A percentile compares a stretch with the other conserved stretches of the same genome.
phyloP scores from a whole-genome alignment of 108 stramenopile species.

The Stephanodiscus minutulus region DNA sequence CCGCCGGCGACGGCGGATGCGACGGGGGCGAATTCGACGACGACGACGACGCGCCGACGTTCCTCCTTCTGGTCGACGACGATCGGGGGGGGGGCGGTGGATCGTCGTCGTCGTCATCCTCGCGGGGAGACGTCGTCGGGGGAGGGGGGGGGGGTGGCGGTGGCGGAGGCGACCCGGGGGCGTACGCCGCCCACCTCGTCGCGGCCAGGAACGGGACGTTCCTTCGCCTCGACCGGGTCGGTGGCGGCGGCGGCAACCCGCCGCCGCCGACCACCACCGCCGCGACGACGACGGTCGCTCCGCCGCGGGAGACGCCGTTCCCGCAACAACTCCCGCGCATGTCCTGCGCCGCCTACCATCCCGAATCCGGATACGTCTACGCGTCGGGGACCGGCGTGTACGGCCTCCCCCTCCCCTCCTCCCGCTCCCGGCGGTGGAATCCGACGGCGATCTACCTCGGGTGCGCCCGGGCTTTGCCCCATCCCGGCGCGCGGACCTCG shows the following conservation, averaged over 20 bases:
- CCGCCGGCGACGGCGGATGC: constrained; percentile 15
- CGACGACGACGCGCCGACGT: constrained; percentile 44
- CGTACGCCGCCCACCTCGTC: constrained; percentile 64
- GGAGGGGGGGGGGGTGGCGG: neutral
- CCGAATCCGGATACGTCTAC: constrained; percentile 67
- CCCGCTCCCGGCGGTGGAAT: constrained; percentile 2
- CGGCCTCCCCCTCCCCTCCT: constrained; percentile 21
- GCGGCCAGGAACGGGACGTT: constrained; percentile 70
- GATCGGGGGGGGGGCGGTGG: constrained; percentile 2
- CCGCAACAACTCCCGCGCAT: no score
- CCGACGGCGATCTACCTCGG: constrained; percentile 21
- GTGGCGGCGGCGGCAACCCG: neutral
- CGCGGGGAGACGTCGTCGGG: constrained; percentile 11
- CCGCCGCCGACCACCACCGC: neutral
- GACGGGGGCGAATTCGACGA: constrained; percentile 5
- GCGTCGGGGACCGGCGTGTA: constrained; percentile 65
- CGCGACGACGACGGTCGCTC: neutral
- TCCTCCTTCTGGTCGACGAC: constrained; percentile 81
- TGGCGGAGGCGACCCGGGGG: constrained; percentile 45
- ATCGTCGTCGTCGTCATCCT: constrained; percentile 5
- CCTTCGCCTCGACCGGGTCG: constrained; percentile 35
- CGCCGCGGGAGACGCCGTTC: no score
- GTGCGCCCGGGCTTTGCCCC: constrained; percentile 44
- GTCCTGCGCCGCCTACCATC: constrained; percentile 67
- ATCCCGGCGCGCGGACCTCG: constrained; percentile 68